Evolutionary conservation across 805 yeast genomes (phyloP), one percentile per base, ranked within the genome.

Genomic region (Wickerhamomyces sydowiorum): DNA sequence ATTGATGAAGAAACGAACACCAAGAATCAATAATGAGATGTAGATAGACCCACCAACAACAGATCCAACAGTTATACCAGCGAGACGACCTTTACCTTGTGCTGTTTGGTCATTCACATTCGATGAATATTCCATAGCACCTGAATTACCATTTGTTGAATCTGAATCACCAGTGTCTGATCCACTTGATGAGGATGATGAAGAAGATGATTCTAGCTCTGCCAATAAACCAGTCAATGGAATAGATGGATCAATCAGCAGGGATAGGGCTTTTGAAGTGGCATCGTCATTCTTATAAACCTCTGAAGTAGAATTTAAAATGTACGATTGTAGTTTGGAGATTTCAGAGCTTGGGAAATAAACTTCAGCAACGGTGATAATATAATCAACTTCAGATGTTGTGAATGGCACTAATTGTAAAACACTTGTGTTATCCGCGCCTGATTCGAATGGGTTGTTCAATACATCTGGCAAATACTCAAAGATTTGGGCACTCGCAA

Each of bases 281-380:
- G 72, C 52, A 51, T 74, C 76, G 17, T 80, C 72, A 58, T 80
- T 78, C 40, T 67, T 50, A 64, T 84, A 91, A 38, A 93, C 59
- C 20, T 53, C 44, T 3, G 96, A 86, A n/a, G 66, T 52, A 0
- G 70, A 49, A 43, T 79, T 64, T 39, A 67, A 63, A 34, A 91
- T 61, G 30, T 70, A 61, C 15, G 62, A 62, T 44, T 76, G 75
- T 48, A 91, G 68, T 0, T 66, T 58, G 1, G 60, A 52, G 15
- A 86, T 72, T 24, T 72, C 63, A 12, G 62, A 59, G 10, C 65
- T 59, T 19, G 96, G 96, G 66, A 88, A 83, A 59, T 85, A 88
- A 42, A 87, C 83, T 59, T 84, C 84, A 7, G 97, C 98, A 46
- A 90, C 86, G 0, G 97, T 85, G 42, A 86, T 86, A 46, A 88